Percentiles rank a stretch among this genome's conserved stretches.
These are phyloP conservation scores for Pythium sukuiense DNA, from an alignment of 352 stramenopile species.

Conservation along the genomic window DNA sequence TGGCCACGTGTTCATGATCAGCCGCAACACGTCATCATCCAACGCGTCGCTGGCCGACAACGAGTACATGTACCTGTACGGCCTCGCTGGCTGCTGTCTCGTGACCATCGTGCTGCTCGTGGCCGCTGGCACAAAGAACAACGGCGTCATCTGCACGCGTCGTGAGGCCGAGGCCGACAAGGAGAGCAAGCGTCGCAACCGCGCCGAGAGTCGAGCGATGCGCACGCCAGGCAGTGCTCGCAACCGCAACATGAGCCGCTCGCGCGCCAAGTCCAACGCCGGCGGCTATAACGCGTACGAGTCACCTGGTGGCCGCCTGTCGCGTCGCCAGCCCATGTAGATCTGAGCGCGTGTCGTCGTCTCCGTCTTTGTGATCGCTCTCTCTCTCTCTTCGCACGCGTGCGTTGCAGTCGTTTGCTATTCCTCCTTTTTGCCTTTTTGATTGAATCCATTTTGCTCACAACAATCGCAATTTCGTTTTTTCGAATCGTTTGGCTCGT, in stretches of 20 bases:
- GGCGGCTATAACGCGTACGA: slow-evolving; percentile 60
- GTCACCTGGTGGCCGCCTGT: slow-evolving; percentile 38
- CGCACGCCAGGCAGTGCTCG: slow-evolving; percentile 48
- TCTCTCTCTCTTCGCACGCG: not conserved
- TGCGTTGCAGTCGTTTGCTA: not conserved
- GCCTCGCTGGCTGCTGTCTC: slow-evolving; percentile 44
- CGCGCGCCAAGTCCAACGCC: slow-evolving; percentile 56
- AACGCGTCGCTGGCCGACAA: slow-evolving; percentile 33
- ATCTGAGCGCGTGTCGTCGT: not conserved
- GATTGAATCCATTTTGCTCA: slow-evolving; percentile 2
- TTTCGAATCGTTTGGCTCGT: not conserved
- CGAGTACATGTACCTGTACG: slow-evolving; percentile 62
- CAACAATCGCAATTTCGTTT: not conserved
- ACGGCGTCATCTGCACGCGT: slow-evolving; percentile 59
- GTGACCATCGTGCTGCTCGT: slow-evolving; percentile 44
- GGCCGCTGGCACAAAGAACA: slow-evolving; percentile 56
- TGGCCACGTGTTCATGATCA: slow-evolving; percentile 61
- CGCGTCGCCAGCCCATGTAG: slow-evolving; percentile 15
- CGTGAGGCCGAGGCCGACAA: slow-evolving; percentile 47
- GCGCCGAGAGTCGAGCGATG: slow-evolving; percentile 39
- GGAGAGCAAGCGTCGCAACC: slow-evolving; percentile 35
- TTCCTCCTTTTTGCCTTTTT: slow-evolving; percentile 1
- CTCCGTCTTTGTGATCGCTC: slow-evolving; percentile 2
- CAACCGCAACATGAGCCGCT: slow-evolving; percentile 56
- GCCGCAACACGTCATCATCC: slow-evolving; percentile 14